Conservation (phyloP, 129 eudicot genomes). For the Artemisia argyi region DNA sequence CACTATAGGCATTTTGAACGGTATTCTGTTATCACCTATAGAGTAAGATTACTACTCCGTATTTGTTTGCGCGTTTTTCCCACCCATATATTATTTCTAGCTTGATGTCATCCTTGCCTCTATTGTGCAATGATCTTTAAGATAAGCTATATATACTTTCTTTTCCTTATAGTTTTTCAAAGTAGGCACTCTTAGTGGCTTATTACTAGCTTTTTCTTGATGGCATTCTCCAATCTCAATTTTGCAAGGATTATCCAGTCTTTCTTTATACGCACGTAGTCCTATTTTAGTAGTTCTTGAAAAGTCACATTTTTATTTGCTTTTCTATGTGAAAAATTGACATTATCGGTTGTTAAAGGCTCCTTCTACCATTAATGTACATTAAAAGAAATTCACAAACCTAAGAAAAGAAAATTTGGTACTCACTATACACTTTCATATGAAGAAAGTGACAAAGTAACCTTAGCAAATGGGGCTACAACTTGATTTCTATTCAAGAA, state of each 20-base stretch:
- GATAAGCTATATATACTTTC: too few relatives aligned
- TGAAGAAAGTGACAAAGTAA: constrained; percentile 44
- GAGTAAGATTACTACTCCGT: too few relatives aligned
- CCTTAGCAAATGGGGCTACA: constrained; percentile 41
- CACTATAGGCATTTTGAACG: too few relatives aligned
- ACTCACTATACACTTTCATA: constrained; percentile 25
- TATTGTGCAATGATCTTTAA: too few relatives aligned
- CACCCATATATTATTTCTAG: too few relatives aligned
- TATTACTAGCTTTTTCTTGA: neutral
- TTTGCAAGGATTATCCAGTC: neutral
- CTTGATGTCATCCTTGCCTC: too few relatives aligned
- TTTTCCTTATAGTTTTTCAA: neutral
- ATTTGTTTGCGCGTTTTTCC: too few relatives aligned
- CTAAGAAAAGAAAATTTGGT: constrained; percentile 8
- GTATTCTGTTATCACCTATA: too few relatives aligned
- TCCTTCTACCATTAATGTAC: constrained; percentile 12
- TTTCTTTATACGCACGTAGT: neutral
- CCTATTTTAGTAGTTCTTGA: constrained; percentile 7
- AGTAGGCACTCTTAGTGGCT: neutral
- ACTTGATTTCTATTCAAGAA: constrained; percentile 33
- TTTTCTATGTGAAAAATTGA: neutral
- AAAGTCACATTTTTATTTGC: constrained; percentile 11
- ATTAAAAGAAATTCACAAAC: constrained; percentile 11
- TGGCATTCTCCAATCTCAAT: neutral
- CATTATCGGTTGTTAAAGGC: constrained; percentile 14